Conservation (phyloP, 2,329 filamentous ascomycete species). For the Colletotrichum abscissum region DNA sequence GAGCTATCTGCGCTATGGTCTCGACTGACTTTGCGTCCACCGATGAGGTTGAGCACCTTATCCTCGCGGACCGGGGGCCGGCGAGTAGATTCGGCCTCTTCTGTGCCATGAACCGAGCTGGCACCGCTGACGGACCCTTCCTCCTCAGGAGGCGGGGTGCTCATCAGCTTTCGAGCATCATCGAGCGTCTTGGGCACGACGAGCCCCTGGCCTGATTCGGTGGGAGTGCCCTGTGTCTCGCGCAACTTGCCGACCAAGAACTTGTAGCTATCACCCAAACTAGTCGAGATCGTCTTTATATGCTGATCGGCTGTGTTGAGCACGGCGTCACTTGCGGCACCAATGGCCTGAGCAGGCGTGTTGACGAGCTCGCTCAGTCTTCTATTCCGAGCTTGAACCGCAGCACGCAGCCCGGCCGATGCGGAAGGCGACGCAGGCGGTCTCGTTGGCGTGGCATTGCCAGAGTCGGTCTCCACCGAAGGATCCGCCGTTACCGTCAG, state of each 20-base stretch:
- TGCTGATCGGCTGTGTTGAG: constrained; percentile 91
- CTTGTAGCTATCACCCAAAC: constrained; percentile 91
- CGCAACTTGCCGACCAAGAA: constrained; percentile 91
- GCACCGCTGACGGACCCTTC: constrained; percentile 69
- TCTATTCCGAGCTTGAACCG: constrained; percentile 71
- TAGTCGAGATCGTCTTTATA: constrained; percentile 90
- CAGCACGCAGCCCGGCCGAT: constrained; percentile 52
- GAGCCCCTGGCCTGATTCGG: constrained; percentile 58
- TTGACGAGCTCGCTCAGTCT: constrained; percentile 89
- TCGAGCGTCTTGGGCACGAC: constrained; percentile 89
- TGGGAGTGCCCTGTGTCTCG: constrained; percentile 68
- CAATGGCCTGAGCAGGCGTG: constrained; percentile 83
- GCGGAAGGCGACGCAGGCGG: constrained; percentile 49
- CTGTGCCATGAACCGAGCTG: constrained; percentile 60
- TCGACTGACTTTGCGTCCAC: constrained; percentile 69
- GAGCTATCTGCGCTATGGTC: constrained; percentile 84
- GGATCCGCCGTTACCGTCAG: constrained; percentile 46
- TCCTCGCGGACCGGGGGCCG: constrained; percentile 62
- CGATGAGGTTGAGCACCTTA: constrained; percentile 77
- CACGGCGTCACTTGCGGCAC: constrained; percentile 85
- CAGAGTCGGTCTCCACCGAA: constrained; percentile 45
- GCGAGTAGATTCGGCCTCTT: constrained; percentile 47
- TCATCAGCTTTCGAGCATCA: constrained; percentile 90
- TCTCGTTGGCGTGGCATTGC: constrained; percentile 48
- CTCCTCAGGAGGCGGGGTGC: constrained; percentile 73